Percentiles rank a stretch among this genome's conserved stretches.
Evolutionary conservation across 371 early-diverging fungal genomes (phyloP).

Genomic region (Synchytrium microbalum): DNA sequence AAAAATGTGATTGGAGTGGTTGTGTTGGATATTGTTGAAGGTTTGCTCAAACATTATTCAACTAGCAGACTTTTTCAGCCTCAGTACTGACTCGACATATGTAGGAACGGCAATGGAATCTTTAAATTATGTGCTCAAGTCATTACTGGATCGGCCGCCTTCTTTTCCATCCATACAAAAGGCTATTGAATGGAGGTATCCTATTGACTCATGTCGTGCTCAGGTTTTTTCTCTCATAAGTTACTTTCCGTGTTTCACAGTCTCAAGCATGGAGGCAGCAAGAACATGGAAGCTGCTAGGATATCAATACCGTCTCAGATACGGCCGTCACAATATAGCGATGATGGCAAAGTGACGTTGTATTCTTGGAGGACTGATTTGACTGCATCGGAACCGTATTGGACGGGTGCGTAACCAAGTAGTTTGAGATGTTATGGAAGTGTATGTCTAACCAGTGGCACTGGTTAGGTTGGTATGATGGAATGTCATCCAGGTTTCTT

Average conservation of each 20-base stretch:
- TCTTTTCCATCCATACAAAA: slow-evolving; percentile 48
- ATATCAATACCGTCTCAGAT: slow-evolving; percentile 69
- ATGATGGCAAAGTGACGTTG: background rate
- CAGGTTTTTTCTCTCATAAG: slow-evolving; percentile 26
- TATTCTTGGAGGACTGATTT: slow-evolving; percentile 66
- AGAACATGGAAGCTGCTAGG: slow-evolving; percentile 55
- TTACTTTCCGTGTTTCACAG: slow-evolving; percentile 50
- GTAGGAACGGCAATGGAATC: slow-evolving; percentile 70
- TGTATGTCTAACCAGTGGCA: background rate
- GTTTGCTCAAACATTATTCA: slow-evolving; percentile 23
- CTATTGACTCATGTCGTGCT: background rate
- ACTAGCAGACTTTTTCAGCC: background rate
- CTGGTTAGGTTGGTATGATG: slow-evolving; percentile 68
- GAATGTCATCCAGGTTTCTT: slow-evolving; percentile 73
- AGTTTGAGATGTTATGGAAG: background rate
- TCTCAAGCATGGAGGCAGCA: slow-evolving; percentile 11
- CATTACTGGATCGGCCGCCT: slow-evolving; percentile 54
- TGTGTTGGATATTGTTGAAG: slow-evolving; percentile 88
- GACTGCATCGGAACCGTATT: slow-evolving; percentile 57
- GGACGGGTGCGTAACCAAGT: slow-evolving; percentile 53
- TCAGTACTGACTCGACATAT: no score
- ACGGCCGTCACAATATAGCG: slow-evolving; percentile 6
- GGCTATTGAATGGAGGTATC: slow-evolving; percentile 62
- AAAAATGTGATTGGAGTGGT: slow-evolving; percentile 60
- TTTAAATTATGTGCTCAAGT: slow-evolving; percentile 52